phyloP scores from a whole-genome alignment of 257 asterid genomes.

The Eucommia ulmoides region DNA sequence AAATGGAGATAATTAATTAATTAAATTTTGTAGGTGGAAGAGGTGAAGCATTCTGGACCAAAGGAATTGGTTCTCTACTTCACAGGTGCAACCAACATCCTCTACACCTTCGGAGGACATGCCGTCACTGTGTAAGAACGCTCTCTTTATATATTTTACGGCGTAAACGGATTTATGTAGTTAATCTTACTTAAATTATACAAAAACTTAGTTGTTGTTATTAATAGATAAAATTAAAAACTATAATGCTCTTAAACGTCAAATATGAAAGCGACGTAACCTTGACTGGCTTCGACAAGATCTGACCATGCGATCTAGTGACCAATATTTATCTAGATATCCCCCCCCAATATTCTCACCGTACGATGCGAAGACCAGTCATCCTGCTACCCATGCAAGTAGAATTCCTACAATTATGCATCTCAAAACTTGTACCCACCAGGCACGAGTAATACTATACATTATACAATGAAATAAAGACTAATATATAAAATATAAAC shows the following conservation, averaged over 20 bases:
- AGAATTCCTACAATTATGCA: background rate
- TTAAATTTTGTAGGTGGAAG: conserved; percentile 1
- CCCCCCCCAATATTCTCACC: background rate
- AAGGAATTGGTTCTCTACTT: background rate
- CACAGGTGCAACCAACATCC: background rate
- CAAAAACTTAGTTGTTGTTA: too few relatives aligned
- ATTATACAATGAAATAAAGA: too few relatives aligned
- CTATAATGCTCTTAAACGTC: background rate
- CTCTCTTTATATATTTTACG: conserved; percentile 7
- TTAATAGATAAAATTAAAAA: too few relatives aligned
- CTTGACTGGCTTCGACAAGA: conserved; percentile 18
- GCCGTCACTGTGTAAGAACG: conserved; percentile 87
- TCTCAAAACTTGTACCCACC: conserved; percentile 3
- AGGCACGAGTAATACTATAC: too few relatives aligned
- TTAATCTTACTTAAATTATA: background rate
- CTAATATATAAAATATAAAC: too few relatives aligned
- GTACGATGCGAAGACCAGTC: background rate
- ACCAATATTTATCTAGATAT: conserved; percentile 14
- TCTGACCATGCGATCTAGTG: conserved; percentile 15
- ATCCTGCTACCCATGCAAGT: background rate
- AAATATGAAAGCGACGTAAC: conserved; percentile 23
- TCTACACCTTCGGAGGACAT: conserved; percentile 62
- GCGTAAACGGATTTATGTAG: background rate
- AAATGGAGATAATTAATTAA: too few relatives aligned
- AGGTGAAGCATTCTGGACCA: background rate